These are phyloP conservation scores for Trichoderma cornu-damae DNA, from an alignment of 2,329 filamentous ascomycete genomes.

Conservation along the genomic window DNA sequence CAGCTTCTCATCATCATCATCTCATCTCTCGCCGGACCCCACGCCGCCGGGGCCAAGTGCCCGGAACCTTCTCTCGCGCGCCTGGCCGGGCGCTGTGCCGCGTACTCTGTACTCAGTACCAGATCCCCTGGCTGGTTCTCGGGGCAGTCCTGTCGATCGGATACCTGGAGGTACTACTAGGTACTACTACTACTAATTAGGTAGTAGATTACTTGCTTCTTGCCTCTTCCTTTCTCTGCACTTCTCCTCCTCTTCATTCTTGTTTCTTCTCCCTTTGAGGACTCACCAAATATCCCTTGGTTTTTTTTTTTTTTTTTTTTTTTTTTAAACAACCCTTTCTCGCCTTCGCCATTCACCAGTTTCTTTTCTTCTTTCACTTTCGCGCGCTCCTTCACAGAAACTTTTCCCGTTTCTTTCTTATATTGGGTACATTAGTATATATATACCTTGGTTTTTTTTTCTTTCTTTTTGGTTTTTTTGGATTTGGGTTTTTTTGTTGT, in stretches of 20 bases:
- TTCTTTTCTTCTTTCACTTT: not conserved
- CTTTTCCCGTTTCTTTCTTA: slow-evolving; percentile 12
- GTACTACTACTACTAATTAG: too few relatives aligned
- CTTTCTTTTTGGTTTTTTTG: not conserved
- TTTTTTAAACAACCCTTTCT: too few relatives aligned
- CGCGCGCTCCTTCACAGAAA: slow-evolving; percentile 1
- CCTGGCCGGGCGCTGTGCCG: too few relatives aligned
- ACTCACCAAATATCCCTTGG: not conserved
- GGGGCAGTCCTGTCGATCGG: not conserved
- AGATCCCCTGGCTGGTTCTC: not conserved
- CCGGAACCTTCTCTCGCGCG: not conserved
- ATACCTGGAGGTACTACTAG: too few relatives aligned
- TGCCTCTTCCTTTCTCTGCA: not conserved
- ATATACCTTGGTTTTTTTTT: not conserved
- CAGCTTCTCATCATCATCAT: not conserved
- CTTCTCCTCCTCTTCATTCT: slow-evolving; percentile 7
- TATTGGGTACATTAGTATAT: not conserved
- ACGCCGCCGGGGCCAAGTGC: slow-evolving; percentile 3
- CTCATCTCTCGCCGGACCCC: slow-evolving; percentile 6
- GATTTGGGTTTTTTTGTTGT: not conserved
- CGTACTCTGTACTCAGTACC: not conserved
- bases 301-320: not conserved
- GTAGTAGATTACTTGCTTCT: not conserved
- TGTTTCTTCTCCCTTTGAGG: not conserved
- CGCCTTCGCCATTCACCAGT: not conserved